These are phyloP conservation scores for Acanthamoeba lenticulata DNA, from an alignment of 208 protist species.

Conservation along the genomic window DNA sequence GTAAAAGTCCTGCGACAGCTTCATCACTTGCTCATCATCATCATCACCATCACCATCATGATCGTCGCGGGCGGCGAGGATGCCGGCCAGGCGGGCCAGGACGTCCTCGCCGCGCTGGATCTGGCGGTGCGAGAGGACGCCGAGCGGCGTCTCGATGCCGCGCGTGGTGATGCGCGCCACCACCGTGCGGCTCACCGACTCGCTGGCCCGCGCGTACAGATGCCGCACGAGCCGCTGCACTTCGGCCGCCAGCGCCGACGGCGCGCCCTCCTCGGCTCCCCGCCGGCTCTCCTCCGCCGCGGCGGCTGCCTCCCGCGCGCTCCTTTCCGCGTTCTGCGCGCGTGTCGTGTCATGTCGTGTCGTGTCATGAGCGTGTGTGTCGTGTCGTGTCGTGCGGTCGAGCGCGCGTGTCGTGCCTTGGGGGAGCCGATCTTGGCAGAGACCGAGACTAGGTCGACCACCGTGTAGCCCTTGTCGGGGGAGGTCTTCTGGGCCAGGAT, in stretches of 20 bases:
- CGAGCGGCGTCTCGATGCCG: conserved; percentile 71
- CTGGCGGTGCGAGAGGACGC: conserved; percentile 61
- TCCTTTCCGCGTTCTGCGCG: not conserved
- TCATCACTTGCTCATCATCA: not conserved
- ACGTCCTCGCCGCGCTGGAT: conserved; percentile 55
- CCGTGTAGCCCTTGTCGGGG: conserved; percentile 22
- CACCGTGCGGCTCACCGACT: conserved; percentile 49
- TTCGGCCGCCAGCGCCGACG: not conserved
- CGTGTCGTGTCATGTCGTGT: not conserved
- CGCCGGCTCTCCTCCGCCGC: not conserved
- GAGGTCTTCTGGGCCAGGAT: not conserved
- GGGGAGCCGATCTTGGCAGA: conserved; percentile 14
- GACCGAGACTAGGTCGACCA: conserved; percentile 33
- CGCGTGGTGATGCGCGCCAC: conserved; percentile 54
- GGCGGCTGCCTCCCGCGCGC: not conserved
- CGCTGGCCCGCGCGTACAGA: not conserved
- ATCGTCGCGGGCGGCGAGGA: not conserved
- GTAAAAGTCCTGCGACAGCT: conserved; percentile 59
- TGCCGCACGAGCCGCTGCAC: conserved; percentile 17
- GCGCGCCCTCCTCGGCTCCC: not conserved
- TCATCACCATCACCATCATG: not conserved
- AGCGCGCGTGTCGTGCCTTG: not conserved
- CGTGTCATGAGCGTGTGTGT: not conserved
- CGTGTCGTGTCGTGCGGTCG: not conserved
- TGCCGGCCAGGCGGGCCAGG: not conserved